Conservation (phyloP, 2,329 filamentous ascomycete genomes). For the Beauveria bassiana region DNA sequence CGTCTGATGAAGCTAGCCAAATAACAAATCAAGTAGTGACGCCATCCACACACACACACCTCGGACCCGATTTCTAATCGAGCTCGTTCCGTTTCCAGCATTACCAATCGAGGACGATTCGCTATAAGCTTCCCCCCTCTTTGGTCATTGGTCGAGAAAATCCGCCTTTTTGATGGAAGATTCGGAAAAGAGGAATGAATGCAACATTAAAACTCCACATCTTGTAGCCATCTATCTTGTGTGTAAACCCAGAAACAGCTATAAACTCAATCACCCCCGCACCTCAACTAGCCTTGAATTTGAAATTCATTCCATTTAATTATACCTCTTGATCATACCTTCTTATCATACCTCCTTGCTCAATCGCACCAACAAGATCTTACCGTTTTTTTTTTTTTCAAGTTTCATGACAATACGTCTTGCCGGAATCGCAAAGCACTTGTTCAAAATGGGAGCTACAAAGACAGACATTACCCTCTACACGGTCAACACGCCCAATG, state of each 20-base stretch:
- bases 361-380: not conserved
- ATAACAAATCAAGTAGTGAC: not conserved
- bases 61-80: conserved; percentile 8
- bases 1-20: not conserved
- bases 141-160: not conserved
- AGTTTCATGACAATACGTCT: conserved; percentile 21
- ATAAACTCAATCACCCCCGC: not conserved
- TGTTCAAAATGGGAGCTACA: conserved; percentile 23
- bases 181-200: not conserved
- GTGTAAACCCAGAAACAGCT: not conserved
- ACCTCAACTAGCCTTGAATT: not conserved
- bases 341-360: not conserved
- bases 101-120: conserved; percentile 1
- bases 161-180: not conserved
- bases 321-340: not conserved
- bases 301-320: not conserved
- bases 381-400: not conserved
- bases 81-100: not conserved
- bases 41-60: not conserved
- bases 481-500: conserved; percentile 78
- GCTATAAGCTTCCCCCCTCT: not conserved
- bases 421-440: conserved; percentile 19
- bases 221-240: too few relatives aligned
- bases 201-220: not conserved
- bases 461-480: conserved; percentile 68